Evolutionary conservation across 2,329 filamentous ascomycete species (phyloP), one percentile per base, ranked within the genome.

Genomic region (Cladophialophora bantiana): DNA sequence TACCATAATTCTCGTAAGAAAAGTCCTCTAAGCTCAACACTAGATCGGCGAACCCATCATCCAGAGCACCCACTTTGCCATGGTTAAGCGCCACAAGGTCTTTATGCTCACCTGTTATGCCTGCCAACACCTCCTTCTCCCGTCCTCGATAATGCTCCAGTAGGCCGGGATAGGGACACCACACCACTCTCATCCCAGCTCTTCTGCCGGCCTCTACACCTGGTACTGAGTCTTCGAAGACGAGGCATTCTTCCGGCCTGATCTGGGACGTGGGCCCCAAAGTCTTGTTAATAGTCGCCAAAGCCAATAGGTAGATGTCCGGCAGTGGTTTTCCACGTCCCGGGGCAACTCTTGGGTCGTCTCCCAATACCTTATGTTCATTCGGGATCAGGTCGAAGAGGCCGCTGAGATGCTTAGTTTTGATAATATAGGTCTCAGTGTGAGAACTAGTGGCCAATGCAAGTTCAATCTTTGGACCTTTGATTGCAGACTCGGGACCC

Each of bases 211-310:
- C 88, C 80, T 98, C 95, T 2, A 97, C 93, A 4, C 95, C 94
- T 0, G 93, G 92, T 1, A 98, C 93, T 50, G 90, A 92, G 78
- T 99, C 95, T 80, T 98, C 94, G 74, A 98, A 97, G 0, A 98
- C 95, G 18, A 98, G 83, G 76, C 94, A 98, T 79, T 98, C 94
- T 72, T 91, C 91, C 0, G 93, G 93, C 62, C 76, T 83, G 69
- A 99, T 89, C 0, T 87, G 88, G 3, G 83, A 79, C 0, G 82
- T 68, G 12, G 18, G 31, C 2, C 12, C 45, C 7, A 96, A 82
- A n/a, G 87, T 87, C 52, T 86, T 86, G 79, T 98, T 98, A 77
- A 98, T 89, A 3, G 89, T 91, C 78, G 90, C 83, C 62, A 99
- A 82, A 0, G 95, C 94, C 0, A 98, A 83, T 5, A 95, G 81